Evolutionary conservation across 1,139 yeast genomes (phyloP), one percentile per base, ranked within the genome.

Genomic region (Diutina siamensis): DNA sequence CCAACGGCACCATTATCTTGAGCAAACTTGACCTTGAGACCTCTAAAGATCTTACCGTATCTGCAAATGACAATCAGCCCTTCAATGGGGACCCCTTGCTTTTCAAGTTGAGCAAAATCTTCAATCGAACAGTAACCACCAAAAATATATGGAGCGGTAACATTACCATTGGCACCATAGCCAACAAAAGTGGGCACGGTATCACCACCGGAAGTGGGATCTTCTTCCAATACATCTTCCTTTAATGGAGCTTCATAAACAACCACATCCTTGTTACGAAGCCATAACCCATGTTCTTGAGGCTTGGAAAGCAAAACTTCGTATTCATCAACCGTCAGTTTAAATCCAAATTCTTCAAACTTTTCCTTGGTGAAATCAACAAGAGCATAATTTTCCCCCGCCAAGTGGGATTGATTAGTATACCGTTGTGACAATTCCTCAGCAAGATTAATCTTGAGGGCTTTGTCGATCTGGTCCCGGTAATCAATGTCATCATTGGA

Each of bases 161-260:
- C 83, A 53, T 79, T 78, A 20, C 87, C 88, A 44, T 69, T 66
- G 1, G 82, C 85, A n/a, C 84, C 76, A 55, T 79, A 82, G 1
- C 81, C 83, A 55, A 80, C 79, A 60, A 75, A 82, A 0, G 80
- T 75, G 4, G 85, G 85, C 9, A 78, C 59, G 12, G 62, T 52
- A 44, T 74, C 79, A 40, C 62, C 60, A 7, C 61, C 58, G 1
- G 94, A 72, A 33, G 88, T 80, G 32, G 77, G 73, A 60, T 88
- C 97, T 48, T 83, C 83, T 12, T 74, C 65, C 36, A 87, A 57
- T 13, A 63, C 79, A 57, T 87, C 95, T 61, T 87, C 96, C 51
- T 69, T 67, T 51, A 86, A 68, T 1, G 80, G 69, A 3, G 95
- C 88, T 49, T 69, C 66, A 59, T 78, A 85, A 40, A 73, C 59